A percentile compares a stretch with the other conserved stretches of the same genome.
phyloP scores from a whole-genome alignment of 192 early-diverging fungal genomes.

The Funneliformis geosporum region DNA sequence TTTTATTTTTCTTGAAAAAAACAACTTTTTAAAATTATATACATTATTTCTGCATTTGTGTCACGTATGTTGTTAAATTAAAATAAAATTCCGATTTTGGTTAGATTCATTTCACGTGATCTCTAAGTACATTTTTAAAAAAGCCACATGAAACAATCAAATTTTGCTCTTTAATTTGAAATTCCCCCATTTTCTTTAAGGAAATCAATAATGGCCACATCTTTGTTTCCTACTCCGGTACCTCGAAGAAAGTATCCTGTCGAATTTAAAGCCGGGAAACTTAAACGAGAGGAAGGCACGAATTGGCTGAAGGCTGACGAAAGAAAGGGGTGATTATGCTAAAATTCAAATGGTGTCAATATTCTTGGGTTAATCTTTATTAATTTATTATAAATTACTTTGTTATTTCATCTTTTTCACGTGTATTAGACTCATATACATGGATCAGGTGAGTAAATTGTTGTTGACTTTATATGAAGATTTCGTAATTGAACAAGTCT shows the following conservation, averaged over 20 bases:
- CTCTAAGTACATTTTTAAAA: no score
- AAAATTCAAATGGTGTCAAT: no score
- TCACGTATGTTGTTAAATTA: no score
- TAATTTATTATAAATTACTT: background rate
- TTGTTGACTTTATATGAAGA: no score
- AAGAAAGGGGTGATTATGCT: conserved; percentile 61
- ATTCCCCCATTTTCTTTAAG: no score
- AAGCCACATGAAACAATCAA: no score
- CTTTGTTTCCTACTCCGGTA: conserved; percentile 26
- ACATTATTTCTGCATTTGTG: no score
- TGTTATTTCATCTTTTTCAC: background rate
- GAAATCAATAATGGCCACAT: background rate
- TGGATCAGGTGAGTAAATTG: conserved; percentile 47
- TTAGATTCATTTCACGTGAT: no score
- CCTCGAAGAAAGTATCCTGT: conserved; percentile 37
- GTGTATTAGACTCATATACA: conserved; percentile 53
- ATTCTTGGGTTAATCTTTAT: background rate
- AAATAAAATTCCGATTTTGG: no score
- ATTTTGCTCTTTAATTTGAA: no score
- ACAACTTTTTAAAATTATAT: no score
- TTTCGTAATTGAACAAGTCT: background rate
- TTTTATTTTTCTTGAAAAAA: no score
- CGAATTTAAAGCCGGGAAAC: conserved; percentile 75
- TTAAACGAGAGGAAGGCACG: conserved; percentile 62
- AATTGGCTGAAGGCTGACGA: conserved; percentile 72